A percentile compares a stretch with the other conserved stretches of the same genome.
These are phyloP conservation scores for Linnemannia elongata DNA, from an alignment of 192 early-diverging fungal genomes.

Conservation along the genomic window DNA sequence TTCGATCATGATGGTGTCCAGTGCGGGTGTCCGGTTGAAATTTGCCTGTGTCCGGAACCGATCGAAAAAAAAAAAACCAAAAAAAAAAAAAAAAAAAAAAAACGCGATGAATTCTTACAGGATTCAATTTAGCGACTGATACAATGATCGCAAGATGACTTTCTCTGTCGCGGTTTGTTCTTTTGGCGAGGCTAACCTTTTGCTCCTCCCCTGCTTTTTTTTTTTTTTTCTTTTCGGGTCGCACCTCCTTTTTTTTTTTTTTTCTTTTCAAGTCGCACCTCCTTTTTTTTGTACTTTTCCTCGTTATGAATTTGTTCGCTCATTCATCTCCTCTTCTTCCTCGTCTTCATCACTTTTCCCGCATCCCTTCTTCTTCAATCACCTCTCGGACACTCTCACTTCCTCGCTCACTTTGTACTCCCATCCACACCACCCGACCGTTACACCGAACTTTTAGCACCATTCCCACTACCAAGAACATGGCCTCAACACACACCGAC, in stretches of 20 bases:
- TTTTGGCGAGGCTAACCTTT: neutral
- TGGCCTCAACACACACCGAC: conserved; percentile 5
- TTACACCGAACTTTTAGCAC: neutral
- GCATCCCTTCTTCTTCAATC: neutral
- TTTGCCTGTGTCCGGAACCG: neutral
- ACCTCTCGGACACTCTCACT: neutral
- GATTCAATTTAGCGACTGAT: neutral
- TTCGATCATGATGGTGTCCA: neutral
- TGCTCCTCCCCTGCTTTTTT: too few relatives aligned
- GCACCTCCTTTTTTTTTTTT: too few relatives aligned
- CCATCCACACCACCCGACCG: neutral
- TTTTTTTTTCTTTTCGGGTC: neutral
- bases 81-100: neutral
- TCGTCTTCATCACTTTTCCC: conserved; percentile 1
- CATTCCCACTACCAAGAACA: neutral
- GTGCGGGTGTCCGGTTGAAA: neutral
- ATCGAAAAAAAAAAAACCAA: neutral
- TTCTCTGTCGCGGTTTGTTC: neutral
- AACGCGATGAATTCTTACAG: neutral
- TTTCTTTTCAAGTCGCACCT: neutral
- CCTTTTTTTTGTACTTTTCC: neutral
- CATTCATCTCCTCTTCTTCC: neutral
- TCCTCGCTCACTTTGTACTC: neutral
- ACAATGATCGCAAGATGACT: neutral
- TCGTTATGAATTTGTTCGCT: neutral